These are phyloP conservation scores for Spergularia azorica DNA, from an alignment of 179 eudicot species.

Conservation along the genomic window DNA sequence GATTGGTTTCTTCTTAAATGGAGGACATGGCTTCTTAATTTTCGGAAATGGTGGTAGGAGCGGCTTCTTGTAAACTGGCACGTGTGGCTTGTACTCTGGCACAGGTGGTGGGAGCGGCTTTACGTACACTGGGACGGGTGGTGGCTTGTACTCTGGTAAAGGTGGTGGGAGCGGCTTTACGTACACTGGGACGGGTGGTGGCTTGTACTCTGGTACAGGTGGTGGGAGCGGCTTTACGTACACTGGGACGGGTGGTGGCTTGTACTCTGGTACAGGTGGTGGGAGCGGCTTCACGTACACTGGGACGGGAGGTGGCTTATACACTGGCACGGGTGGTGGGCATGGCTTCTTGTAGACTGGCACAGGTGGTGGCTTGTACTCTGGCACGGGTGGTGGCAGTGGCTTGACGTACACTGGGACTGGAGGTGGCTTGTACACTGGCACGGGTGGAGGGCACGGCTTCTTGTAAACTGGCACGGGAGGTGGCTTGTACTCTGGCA, in stretches of 20 bases:
- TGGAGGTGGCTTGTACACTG: not conserved
- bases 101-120: constrained; percentile 27
- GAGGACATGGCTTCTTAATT: constrained; percentile 26
- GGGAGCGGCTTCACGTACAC: not conserved
- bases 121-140: constrained; percentile 22
- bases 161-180: constrained; percentile 25
- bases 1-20: constrained; percentile 19
- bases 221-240: constrained; percentile 31
- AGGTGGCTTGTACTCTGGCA: constrained; percentile 1
- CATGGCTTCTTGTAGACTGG: constrained; percentile 10
- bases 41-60: constrained; percentile 19
- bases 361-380: constrained; percentile 14
- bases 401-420: not conserved
- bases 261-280: constrained; percentile 24
- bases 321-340: constrained; percentile 22
- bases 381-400: constrained; percentile 17
- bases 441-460: constrained; percentile 1
- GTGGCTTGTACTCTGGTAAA: constrained; percentile 17
- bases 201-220: constrained; percentile 31
- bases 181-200: constrained; percentile 27
- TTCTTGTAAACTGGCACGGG: not conserved
- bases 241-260: constrained; percentile 14
- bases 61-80: constrained; percentile 16
- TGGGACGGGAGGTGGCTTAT: constrained; percentile 23
- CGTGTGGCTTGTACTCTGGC: constrained; percentile 6